These are phyloP conservation scores for Lactarius evosmus DNA, from an alignment of 768 basidiomycete species.

Conservation along the genomic window DNA sequence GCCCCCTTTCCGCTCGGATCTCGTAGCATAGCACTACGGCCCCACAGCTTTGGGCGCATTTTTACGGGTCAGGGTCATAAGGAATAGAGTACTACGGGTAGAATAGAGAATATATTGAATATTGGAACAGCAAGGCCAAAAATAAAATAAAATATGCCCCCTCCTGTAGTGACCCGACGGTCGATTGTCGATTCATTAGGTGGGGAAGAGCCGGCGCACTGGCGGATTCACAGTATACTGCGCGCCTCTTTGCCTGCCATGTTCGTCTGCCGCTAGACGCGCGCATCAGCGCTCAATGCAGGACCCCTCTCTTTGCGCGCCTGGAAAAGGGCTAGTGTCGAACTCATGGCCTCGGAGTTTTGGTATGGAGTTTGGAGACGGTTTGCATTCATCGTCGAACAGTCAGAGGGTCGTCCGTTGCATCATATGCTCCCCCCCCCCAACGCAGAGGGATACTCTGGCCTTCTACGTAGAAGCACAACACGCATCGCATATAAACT, in stretches of 20 bases:
- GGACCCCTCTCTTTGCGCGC: background rate
- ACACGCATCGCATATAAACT: background rate
- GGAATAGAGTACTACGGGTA: no score
- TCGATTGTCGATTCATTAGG: background rate
- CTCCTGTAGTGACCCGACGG: background rate
- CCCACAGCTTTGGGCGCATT: background rate
- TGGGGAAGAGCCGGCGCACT: background rate
- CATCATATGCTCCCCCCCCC: no score
- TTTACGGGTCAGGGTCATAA: background rate
- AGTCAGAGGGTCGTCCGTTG: no score
- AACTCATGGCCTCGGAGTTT: slow-evolving; percentile 6
- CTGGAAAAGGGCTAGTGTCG: background rate
- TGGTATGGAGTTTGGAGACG: background rate
- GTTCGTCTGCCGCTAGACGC: background rate
- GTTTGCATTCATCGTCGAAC: background rate
- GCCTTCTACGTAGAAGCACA: slow-evolving; percentile 3
- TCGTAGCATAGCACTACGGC: slow-evolving; percentile 6
- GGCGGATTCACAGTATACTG: background rate
- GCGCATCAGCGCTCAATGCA: background rate
- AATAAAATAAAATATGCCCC: no score
- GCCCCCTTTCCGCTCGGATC: slow-evolving; percentile 5
- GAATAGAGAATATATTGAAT: no score
- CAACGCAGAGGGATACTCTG: background rate
- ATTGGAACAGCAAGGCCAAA: no score
- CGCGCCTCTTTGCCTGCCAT: background rate